Conservation (phyloP, 1,284 basidiomycete genomes). For the Malassezia japonica region DNA sequence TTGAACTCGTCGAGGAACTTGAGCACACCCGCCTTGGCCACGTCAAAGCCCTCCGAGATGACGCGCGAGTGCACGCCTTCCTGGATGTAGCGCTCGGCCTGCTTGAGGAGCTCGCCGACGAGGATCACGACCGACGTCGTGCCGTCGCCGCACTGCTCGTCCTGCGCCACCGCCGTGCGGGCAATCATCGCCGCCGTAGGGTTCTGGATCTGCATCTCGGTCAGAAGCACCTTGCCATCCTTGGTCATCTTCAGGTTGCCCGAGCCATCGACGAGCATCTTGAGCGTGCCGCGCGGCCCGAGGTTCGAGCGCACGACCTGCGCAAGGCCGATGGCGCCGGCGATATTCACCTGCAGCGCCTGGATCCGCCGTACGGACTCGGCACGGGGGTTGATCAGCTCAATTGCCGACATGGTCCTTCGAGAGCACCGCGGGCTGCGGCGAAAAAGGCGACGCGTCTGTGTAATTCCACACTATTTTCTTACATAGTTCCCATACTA, state of each 20-base stretch:
- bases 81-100: constrained; percentile 92
- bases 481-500: constrained; percentile 13
- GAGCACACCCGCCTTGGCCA: constrained; percentile 90
- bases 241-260: constrained; percentile 99
- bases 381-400: constrained; percentile 53
- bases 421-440: neutral
- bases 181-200: constrained; percentile 99
- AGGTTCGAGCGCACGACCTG: constrained; percentile 95
- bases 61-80: constrained; percentile 98
- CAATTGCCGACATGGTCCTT: constrained; percentile 39
- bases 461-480: neutral
- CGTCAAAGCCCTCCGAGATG: constrained; percentile 87
- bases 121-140: constrained; percentile 95
- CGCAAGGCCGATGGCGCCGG: constrained; percentile 91
- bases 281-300: constrained; percentile 67
- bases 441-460: neutral
- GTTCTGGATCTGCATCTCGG: constrained; percentile 98
- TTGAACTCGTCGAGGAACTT: constrained; percentile 86
- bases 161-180: constrained; percentile 92
- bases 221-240: constrained; percentile 94
- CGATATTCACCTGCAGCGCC: constrained; percentile 71
- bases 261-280: constrained; percentile 99
- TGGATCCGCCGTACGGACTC: constrained; percentile 86
- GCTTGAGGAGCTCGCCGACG: constrained; percentile 93
- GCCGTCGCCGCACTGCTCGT: constrained; percentile 97